Conservation (phyloP, 306 rosid genomes). For the Cucumis melo region DNA sequence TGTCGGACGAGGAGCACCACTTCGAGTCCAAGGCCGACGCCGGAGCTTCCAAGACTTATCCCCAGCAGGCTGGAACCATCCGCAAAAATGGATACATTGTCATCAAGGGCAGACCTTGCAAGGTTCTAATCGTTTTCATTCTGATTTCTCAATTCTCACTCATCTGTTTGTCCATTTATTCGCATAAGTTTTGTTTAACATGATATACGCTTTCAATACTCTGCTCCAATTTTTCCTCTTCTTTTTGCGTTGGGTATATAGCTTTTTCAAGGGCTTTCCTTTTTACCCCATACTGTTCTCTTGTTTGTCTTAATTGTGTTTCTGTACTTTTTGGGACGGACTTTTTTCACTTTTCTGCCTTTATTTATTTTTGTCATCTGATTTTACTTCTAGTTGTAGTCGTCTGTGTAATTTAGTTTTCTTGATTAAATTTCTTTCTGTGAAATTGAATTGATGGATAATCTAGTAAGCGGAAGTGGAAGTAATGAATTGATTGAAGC, state of each 20-base stretch:
- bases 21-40: slow-evolving; percentile 96
- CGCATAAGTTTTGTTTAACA: not conserved
- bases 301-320: not conserved
- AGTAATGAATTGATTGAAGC: not conserved
- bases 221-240: not conserved
- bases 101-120: slow-evolving; percentile 85
- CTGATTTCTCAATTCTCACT: not conserved
- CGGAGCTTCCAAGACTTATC: slow-evolving; percentile 92
- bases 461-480: not conserved
- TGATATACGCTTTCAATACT: not conserved
- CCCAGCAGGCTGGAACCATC: slow-evolving; percentile 96
- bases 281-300: not conserved
- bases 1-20: slow-evolving; percentile 99
- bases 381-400: not conserved
- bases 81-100: slow-evolving; percentile 92
- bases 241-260: too few species aligned
- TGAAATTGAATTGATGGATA: not conserved
- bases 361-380: not conserved
- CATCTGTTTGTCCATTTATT: not conserved
- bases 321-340: not conserved
- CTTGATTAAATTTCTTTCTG: not conserved
- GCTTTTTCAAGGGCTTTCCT: not conserved
- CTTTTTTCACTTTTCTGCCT: not conserved
- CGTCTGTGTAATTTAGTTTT: not conserved
- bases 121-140: slow-evolving; percentile 25